Base-by-base conservation (phyloP, 2,329 filamentous ascomycete species). In the Phialophora chinensis region DNA sequence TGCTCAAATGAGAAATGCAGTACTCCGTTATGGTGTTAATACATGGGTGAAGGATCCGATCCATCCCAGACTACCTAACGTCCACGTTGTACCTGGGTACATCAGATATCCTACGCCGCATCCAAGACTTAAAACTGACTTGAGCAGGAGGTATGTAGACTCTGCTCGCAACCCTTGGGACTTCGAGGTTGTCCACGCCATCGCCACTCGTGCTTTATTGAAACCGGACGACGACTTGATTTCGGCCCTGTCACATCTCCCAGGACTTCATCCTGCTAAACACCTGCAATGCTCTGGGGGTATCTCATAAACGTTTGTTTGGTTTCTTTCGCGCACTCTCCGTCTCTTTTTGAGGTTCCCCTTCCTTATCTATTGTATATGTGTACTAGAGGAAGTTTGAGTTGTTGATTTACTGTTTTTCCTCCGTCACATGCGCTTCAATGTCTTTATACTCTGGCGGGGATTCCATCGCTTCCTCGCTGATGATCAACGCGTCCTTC, bases 401-500 rank as follows among this genome's bases (percentile, higher is more conserved):
- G 27, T 17, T 8, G 38, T 44, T 20, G 38, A 29, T 59, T 66
- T 29, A 68, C 5, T 61, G 23, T 42, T 79, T 78, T 60, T 27
- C 73, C 67, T 11, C 70, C 66, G 3, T 74, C 67, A 47, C 56
- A 62, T 38, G 73, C 69, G 61, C 73, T 69, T 60, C 72, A 23
- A 69, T 65, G 44, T 74, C 71, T 17, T 74, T 69, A 33, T 77
- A 75, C 27, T 79, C 77, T 25, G 70, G 73, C 65, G 81, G 80
- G 17, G 70, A 55, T 47, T 72, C 67, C 6, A 60, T 50, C 27
- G 53, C 50, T 58, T 71, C 55, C 53, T 71, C 67, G 20, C 7
- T 14, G 29, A 53, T 52, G 52, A 82, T 77, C 62, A 82, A 72
- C 38, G 74, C 74, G 64, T 79, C 76, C 73, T 82, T 82, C 69